These are phyloP conservation scores for Zymoseptoria ardabiliae DNA, from an alignment of 2,329 filamentous ascomycete genomes.

Conservation along the genomic window DNA sequence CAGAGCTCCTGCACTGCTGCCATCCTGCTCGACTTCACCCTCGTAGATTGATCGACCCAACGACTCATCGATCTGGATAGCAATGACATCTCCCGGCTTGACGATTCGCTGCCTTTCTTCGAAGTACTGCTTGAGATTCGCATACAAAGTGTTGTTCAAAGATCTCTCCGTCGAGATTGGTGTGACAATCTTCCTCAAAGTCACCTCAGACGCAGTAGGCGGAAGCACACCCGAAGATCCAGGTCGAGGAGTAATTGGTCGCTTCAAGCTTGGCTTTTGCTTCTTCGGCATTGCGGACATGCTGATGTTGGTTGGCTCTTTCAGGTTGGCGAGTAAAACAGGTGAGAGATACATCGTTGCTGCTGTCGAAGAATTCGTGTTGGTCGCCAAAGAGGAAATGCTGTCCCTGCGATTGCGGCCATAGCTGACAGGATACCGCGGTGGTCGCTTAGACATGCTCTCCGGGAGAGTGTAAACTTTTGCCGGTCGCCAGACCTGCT, in stretches of 20 bases:
- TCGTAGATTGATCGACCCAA: constrained; percentile 78
- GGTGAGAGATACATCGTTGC: constrained; percentile 71
- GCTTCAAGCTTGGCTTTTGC: constrained; percentile 36
- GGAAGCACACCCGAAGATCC: constrained; percentile 42
- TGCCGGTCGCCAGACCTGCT: constrained; percentile 70
- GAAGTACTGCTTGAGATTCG: constrained; percentile 82
- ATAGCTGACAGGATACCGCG: constrained; percentile 48
- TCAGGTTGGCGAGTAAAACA: constrained; percentile 77
- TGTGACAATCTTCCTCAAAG: constrained; percentile 78
- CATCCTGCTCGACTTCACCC: constrained; percentile 62
- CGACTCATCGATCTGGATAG: constrained; percentile 78
- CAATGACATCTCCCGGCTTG: constrained; percentile 79
- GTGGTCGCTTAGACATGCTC: constrained; percentile 48
- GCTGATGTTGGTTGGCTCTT: constrained; percentile 68
- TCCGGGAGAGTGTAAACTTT: constrained; percentile 86
- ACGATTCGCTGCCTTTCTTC: constrained; percentile 74
- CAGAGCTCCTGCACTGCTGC: constrained; percentile 42
- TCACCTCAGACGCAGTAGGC: constrained; percentile 67
- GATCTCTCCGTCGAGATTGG: constrained; percentile 79
- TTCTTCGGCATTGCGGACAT: constrained; percentile 55
- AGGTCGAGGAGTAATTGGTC: constrained; percentile 24
- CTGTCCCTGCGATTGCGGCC: constrained; percentile 46
- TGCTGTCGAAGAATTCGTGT: constrained; percentile 44
- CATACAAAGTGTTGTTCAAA: constrained; percentile 77
- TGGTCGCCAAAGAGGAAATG: constrained; percentile 43